Base-by-base conservation (phyloP, 1,284 basidiomycete species). In the Cutaneotrichosporon sp. region DNA sequence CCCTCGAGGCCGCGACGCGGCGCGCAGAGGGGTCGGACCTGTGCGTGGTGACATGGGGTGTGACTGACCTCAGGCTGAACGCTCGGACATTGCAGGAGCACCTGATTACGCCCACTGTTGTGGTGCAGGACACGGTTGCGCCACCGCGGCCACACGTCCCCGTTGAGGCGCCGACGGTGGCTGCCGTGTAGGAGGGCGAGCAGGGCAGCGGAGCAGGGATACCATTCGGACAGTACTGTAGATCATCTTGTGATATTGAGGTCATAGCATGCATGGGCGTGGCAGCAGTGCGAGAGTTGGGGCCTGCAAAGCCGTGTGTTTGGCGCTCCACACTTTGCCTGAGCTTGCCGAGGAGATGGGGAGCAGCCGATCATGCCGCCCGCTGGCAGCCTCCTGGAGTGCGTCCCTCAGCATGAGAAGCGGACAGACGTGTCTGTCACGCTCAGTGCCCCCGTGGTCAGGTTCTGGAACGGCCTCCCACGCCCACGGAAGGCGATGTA, bases 1-100 rank as follows among this genome's bases (percentile, higher is more conserved):
- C 54, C 8, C n/a, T 31, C 9, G 54, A 55, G n/a, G 62, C 53
- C 1, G 62, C 62, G 6, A 43, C 36, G 5, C 47, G 57, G 16
- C 52, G 62, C 1, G 62, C 54, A 0, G 62, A 63, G 22, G 57
- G 54, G 9, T 52, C 46, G 2, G 62, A 63, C 46, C 36, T 62
- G 60, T 61, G 31, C 3, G 58, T 53, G 29, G 16, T 13, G 3
- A 18, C 11, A 18, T 6, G 10, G 20, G 10, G 20, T 8, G 20
- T 18, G 36, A 18, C 54, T 56, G 49, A 61, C 54, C 8, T 31
- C 25, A 62, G 55, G n/a, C 16, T 63, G 29, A 63, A 63, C 27
- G 61, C 56, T 2, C 31, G 31, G 25, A 54, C 54, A n/a, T 33
- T 63, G n/a, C 31, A 34, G 27, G 24, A 25, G 0, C 59, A 59